Base-by-base conservation (phyloP, 2,329 filamentous ascomycete species). In the Apiospora saccharicola region DNA sequence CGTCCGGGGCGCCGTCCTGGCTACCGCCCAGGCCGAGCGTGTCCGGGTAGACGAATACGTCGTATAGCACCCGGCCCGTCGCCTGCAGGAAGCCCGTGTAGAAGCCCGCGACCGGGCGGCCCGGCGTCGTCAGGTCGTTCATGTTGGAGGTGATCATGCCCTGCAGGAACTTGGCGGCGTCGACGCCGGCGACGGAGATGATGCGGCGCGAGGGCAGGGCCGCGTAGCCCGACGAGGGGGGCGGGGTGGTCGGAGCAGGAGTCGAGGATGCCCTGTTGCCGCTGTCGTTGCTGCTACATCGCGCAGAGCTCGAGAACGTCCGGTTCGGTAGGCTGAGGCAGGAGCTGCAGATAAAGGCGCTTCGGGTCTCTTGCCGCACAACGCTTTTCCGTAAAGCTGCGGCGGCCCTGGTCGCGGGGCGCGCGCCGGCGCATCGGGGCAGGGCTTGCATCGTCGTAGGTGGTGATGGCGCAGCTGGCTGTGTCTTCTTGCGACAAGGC, bases 21-120 rank as follows among this genome's bases (percentile, higher is more conserved):
- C 70, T 72, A 13, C 16, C 53, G 14, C 57, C 57, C 19, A 78
- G 64, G 30, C 77, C 77, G 67, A 81, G 78, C 67, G 83, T 78
- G 75, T 89, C 84, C 0, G 91, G 92, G 85, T 98, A 98, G 68
- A 99, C 87, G 82, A 98, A 97, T 70, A 95, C 93, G 83, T 99
- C 96, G 84, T 96, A 90, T 61, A 98, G 85, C 13, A 99, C 89
- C 72, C 95, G 90, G 57, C 96, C 96, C 73, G 90, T 90, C 10
- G 96, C 94, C 76, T 93, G 97, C 57, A 99, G 86, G 78, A 99
- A 98, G 0, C 91, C 94, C 8, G 92, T 88, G 82, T 97, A 98
- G 81, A 93, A 91, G 4, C 90, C 92, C 83, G 77, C 47, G 64
- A 37, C 34, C 73, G 71, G 73, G 70, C 74, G 78, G 71, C 76